Conservation (phyloP, 2,329 filamentous ascomycete species). For the Talaromyces islandicus region DNA sequence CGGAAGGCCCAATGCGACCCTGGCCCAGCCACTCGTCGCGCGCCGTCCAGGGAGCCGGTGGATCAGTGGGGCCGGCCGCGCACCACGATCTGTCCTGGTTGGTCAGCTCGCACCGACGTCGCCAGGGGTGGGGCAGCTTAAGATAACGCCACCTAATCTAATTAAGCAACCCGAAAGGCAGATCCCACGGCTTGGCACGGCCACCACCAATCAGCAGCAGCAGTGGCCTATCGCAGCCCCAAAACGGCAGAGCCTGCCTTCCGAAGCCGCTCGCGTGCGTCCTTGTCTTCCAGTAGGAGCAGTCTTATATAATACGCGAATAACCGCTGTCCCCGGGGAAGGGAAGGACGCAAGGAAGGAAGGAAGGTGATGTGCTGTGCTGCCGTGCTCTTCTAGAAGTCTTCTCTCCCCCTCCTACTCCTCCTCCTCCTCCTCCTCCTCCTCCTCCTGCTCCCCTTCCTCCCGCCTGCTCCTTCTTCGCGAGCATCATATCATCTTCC, state of each 20-base stretch:
- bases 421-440: neutral
- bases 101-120: too few relatives aligned
- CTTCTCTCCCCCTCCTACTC: neutral
- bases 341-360: neutral
- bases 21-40: neutral
- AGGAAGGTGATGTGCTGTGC: too few relatives aligned
- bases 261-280: neutral
- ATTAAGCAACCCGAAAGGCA: neutral
- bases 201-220: neutral
- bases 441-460: too few relatives aligned
- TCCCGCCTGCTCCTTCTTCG: neutral
- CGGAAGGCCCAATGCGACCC: neutral
- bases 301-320: neutral
- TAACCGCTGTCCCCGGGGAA: neutral
- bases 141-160: neutral
- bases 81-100: neutral
- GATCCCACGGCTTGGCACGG: neutral
- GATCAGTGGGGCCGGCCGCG: neutral
- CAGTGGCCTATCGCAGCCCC: neutral
- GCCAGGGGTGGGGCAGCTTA: too few relatives aligned
- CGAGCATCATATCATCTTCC: too few relatives aligned
- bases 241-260: neutral
- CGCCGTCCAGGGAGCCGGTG: neutral
- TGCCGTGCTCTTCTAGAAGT: neutral
- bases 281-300: neutral